Evolutionary conservation across 768 basidiomycete species (phyloP).

Genomic region (Phallus indusiatus): DNA sequence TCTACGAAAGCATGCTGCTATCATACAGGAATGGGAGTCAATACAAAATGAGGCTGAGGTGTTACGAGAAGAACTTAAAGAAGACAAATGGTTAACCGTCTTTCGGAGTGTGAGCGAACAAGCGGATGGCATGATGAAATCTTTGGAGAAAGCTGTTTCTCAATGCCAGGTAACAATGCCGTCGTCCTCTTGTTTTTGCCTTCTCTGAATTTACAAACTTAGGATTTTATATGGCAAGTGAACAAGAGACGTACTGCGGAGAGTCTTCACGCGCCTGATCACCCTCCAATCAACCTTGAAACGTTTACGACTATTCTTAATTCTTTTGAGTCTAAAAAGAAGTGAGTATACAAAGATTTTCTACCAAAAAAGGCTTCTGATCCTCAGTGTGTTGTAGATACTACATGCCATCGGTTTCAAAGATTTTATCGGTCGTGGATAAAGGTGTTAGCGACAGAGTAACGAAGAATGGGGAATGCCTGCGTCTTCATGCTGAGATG

Average conservation of each 20-base stretch:
- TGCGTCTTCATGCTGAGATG: conserved; percentile 84
- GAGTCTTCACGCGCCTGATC: conserved; percentile 29
- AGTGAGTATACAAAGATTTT: conserved; percentile 34
- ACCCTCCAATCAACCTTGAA: conserved; percentile 45
- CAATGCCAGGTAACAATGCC: conserved; percentile 64
- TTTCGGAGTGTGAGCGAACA: conserved; percentile 92
- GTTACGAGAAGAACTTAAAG: conserved; percentile 85
- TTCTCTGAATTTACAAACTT: conserved; percentile 1
- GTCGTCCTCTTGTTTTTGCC: not conserved
- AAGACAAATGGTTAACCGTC: conserved; percentile 94
- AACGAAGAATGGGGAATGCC: conserved; percentile 93
- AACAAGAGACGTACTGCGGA: conserved; percentile 46
- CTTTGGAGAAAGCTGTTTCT: conserved; percentile 86
- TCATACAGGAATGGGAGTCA: conserved; percentile 72
- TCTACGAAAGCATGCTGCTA: conserved; percentile 63
- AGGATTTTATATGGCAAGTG: conserved; percentile 86
- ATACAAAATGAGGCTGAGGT: conserved; percentile 74
- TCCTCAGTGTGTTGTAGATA: conserved; percentile 41
- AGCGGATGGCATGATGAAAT: conserved; percentile 96
- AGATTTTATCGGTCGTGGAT: conserved; percentile 88
- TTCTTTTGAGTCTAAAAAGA: conserved; percentile 82
- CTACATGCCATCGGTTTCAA: conserved; percentile 88
- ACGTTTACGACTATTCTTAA: conserved; percentile 58
- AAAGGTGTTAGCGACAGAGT: conserved; percentile 89
- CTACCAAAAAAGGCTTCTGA: conserved; percentile 9